Conservation (phyloP, 352 stramenopile species). For the Globisporangium carolinianum region DNA sequence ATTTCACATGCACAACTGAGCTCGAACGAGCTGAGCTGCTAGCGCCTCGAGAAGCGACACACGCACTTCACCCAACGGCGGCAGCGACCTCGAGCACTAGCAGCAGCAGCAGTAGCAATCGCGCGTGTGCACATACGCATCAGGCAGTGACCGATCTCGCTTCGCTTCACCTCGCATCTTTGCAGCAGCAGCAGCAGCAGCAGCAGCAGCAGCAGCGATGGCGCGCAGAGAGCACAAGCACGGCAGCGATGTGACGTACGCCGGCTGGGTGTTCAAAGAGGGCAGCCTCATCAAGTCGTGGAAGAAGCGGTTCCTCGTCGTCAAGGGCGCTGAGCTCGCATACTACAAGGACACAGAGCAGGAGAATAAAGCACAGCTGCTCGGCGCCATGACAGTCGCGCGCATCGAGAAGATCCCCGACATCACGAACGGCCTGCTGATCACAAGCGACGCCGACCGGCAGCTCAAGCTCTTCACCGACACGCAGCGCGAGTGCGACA, state of each 20-base stretch:
- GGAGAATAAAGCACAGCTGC: slow-evolving; percentile 58
- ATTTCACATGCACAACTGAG: no score
- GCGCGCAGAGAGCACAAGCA: not conserved
- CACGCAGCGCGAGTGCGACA: slow-evolving; percentile 56
- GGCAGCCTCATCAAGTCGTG: slow-evolving; percentile 73
- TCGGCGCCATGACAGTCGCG: slow-evolving; percentile 61
- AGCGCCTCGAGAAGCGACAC: no score
- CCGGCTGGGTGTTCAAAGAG: slow-evolving; percentile 75
- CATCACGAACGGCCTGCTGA: slow-evolving; percentile 72
- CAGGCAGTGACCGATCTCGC: no score
- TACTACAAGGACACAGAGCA: slow-evolving; percentile 78
- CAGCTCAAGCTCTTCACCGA: slow-evolving; percentile 82
- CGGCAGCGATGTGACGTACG: slow-evolving; percentile 54
- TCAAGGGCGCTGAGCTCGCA: slow-evolving; percentile 61
- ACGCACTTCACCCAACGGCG: no score
- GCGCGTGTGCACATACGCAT: no score
- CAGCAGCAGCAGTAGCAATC: no score
- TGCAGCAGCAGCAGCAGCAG: not conserved
- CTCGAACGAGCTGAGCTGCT: no score
- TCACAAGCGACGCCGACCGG: slow-evolving; percentile 52
- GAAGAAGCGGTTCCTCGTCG: slow-evolving; percentile 83
- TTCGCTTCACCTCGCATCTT: not conserved
- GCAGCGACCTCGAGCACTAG: no score
- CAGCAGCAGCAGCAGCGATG: not conserved
- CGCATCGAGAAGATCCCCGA: slow-evolving; percentile 52